Base-by-base conservation (phyloP, 163 green algal genomes). In the Chlorella variabilis region DNA sequence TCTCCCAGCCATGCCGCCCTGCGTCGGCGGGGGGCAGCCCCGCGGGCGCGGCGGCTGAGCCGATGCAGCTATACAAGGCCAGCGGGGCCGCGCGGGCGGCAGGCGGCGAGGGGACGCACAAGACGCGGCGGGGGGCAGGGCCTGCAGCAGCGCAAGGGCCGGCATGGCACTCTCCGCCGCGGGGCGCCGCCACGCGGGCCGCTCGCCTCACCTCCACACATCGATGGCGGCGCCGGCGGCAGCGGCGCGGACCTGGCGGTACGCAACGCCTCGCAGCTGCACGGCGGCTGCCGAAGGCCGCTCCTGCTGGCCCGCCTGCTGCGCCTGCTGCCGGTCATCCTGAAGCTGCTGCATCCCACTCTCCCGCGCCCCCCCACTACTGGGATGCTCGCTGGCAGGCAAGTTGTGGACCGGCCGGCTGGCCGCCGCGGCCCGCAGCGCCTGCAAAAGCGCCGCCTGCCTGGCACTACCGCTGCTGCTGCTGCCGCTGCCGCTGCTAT, bases 191-290 rank as follows among this genome's bases (percentile, higher is more conserved):
- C n/a, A n/a, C n/a, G n/a, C n/a, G n/a, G n/a, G n/a, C n/a, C n/a
- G n/a, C n/a, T n/a, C n/a, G n/a, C n/a, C 79, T 27, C 59, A 85
- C 79, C 79, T 76, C 79, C 79, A 85, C 59, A 85, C 79, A 27
- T 85, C 79, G 33, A 85, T 80, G 59, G 69, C 61, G 5, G 42
- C 11, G 2, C 79, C 79, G 2, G 27, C 13, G 17, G 33, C 41
- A 0, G 48, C 51, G 13, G 11, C 41, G 1, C 78, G 56, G 2
- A 49, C 68, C 23, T 74, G 20, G 8, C 33, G 56, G 78, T 84
- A 84, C 29, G 21, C 63, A 31, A 65, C 4, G 8, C 39, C 56
- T 23, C 78, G 51, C 78, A 41, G 56, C 41, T 54, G 41, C 31
- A 41, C 17, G 17, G 29, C 38, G 15, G 68, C 65, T 34, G 54